These are phyloP conservation scores for Dinochytrium kinnereticum DNA, from an alignment of 371 early-diverging fungal genomes.

Conservation along the genomic window DNA sequence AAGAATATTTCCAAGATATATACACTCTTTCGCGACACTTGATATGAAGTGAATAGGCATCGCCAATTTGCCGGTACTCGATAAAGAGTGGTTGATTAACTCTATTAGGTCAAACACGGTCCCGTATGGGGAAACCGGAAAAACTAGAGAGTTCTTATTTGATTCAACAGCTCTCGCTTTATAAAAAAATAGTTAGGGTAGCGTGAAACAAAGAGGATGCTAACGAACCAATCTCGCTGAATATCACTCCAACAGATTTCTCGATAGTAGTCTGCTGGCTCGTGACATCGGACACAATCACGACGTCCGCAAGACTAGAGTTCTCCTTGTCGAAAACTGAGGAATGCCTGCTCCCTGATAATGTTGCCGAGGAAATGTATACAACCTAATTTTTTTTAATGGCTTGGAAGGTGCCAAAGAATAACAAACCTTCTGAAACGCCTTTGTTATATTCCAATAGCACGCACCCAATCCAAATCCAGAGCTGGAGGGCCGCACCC, in stretches of 20 bases:
- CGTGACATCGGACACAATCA: background rate
- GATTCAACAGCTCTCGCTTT: background rate
- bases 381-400: background rate
- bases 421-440: background rate
- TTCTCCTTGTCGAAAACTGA: background rate
- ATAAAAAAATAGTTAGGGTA: background rate
- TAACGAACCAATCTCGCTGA: background rate
- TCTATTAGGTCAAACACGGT: conserved; percentile 21
- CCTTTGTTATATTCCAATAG: background rate
- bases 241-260: background rate
- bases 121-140: background rate
- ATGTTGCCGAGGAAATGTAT: background rate
- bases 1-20: conserved; percentile 1
- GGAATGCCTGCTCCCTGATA: background rate
- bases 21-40: background rate
- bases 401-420: too few species aligned
- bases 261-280: background rate
- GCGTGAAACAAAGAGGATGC: too few species aligned
- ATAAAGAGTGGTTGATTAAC: background rate
- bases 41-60: conserved; percentile 17
- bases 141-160: background rate
- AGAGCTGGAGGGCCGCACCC: background rate
- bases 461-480: background rate
- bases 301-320: background rate
- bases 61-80: background rate